Evolutionary conservation across 2,329 filamentous ascomycete species (phyloP), one percentile per base, ranked within the genome.

Genomic region (Pyricularia grisea): DNA sequence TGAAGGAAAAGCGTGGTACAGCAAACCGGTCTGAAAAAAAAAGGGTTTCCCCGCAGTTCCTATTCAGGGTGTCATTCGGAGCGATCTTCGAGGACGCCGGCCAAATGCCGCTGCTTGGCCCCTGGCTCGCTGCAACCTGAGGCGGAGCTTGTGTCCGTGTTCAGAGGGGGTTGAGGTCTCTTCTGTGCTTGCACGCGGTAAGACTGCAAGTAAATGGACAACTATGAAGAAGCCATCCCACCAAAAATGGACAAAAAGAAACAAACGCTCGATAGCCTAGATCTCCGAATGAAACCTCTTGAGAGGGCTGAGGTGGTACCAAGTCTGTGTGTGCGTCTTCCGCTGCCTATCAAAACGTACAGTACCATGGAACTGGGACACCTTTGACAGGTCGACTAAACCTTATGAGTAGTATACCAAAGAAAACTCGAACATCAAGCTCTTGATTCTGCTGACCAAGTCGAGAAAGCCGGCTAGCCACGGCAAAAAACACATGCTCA

Each of bases 1-100:
- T 50, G 17, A 50, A 50, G 4, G 5, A 11, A n/a, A n/a, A 14
- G 6, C 3, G 12, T 12, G 14, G 33, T 14, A 42, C 42, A 50
- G 42, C 17, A 50, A 20, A 20, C 42, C 42, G 63, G 63, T 12
- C 63, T 33, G 20, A 65, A 36, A 30, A 65, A 65, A 33, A 30
- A 65, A 11, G 27, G 63, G 9, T 65, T 30, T 28, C 63, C 23
- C 23, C 23, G 23, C 23, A 28, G 63, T 36, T n/a, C 25, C 23
- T n/a, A n/a, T 61, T 67, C 27, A 61, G 58, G 67, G 67, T 68
- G 30, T 58, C 55, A 68, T 68, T 68, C 67, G 67, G 67, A 68
- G 67, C 28, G 58, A 64, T 36, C 67, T 25, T 30, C 23, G n/a
- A 61, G 58, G 58, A 61, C n/a, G 67, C 28, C 17, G 25, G 11